phyloP scores from a whole-genome alignment of 148 eudicot species.

The Bassia scoparia region DNA sequence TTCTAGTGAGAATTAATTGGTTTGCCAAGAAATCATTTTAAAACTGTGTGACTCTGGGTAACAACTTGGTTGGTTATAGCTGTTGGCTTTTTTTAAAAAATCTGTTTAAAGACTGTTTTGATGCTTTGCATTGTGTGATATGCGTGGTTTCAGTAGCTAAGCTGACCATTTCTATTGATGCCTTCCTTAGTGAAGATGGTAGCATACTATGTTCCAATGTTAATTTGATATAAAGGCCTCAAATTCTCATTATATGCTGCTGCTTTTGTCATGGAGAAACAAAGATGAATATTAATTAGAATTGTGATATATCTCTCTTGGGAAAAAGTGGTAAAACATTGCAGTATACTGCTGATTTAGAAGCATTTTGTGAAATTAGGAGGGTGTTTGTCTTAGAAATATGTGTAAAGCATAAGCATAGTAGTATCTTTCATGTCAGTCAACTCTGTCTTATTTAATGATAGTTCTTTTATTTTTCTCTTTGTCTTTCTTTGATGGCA shows the following conservation, averaged over 20 bases:
- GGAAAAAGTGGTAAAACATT: too few species aligned
- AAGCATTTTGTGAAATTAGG: background rate
- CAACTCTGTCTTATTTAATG: background rate
- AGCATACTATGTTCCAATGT: too few species aligned
- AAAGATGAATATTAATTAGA: too few species aligned
- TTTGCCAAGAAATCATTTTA: background rate
- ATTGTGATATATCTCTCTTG: too few species aligned
- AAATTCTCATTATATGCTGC: background rate
- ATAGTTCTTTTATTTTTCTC: background rate
- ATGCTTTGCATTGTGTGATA: background rate
- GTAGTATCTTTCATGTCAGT: background rate
- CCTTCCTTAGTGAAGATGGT: background rate
- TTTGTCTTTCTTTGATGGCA: slow-evolving; percentile 9
- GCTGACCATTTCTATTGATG: background rate
- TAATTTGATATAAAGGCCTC: too few species aligned
- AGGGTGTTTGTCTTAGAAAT: background rate
- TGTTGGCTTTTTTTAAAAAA: background rate
- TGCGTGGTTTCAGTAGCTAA: background rate
- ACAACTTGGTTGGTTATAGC: background rate
- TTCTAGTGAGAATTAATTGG: background rate
- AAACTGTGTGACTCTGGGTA: background rate
- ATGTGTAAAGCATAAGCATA: background rate
- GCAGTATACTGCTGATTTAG: background rate
- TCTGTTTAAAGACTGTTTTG: background rate
- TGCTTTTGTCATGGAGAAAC: too few species aligned